These are phyloP conservation scores for Phaeosphaeriaceae sp. DNA, from an alignment of 2,329 filamentous ascomycete genomes.

Conservation along the genomic window DNA sequence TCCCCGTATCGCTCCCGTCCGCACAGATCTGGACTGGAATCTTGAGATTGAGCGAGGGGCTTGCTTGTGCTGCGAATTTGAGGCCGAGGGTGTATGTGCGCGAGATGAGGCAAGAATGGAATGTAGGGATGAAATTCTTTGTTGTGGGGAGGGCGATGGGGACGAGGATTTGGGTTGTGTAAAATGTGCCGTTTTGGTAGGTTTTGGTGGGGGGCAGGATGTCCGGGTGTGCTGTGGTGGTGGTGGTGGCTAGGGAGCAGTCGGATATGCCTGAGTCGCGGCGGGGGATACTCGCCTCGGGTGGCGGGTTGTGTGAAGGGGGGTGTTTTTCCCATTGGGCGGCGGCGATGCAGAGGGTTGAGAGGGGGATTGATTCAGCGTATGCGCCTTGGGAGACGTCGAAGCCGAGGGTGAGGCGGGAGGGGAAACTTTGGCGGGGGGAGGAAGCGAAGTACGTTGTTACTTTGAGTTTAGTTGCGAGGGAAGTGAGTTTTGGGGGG, in stretches of 20 bases:
- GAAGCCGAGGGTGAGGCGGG: constrained; percentile 48
- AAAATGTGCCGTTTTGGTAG: constrained; percentile 60
- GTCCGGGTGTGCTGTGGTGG: constrained; percentile 22
- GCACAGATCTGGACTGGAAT: constrained; percentile 55
- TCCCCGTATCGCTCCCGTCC: constrained; percentile 43
- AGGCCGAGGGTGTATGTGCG: constrained; percentile 68
- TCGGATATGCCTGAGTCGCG: constrained; percentile 52
- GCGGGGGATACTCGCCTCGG: constrained; percentile 28
- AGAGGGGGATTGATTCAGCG: constrained; percentile 59
- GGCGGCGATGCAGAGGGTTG: constrained; percentile 62
- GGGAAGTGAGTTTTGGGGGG: constrained; percentile 61
- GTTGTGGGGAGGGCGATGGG: constrained; percentile 66
- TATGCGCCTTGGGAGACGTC: constrained; percentile 61
- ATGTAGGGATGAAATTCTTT: constrained; percentile 71
- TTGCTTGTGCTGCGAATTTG: constrained; percentile 57
- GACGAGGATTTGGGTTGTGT: constrained; percentile 67
- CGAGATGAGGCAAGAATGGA: constrained; percentile 72
- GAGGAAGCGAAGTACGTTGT: constrained; percentile 62
- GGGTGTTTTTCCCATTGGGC: constrained; percentile 62
- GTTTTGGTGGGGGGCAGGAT: constrained; percentile 45
- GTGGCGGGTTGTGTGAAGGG: constrained; percentile 37
- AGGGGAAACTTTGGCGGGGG: constrained; percentile 59
- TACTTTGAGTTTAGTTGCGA: constrained; percentile 63
- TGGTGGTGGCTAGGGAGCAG: constrained; percentile 37
- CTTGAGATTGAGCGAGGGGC: constrained; percentile 47